phyloP scores from a whole-genome alignment of 192 early-diverging fungal genomes.

The Gonapodya sp. region DNA sequence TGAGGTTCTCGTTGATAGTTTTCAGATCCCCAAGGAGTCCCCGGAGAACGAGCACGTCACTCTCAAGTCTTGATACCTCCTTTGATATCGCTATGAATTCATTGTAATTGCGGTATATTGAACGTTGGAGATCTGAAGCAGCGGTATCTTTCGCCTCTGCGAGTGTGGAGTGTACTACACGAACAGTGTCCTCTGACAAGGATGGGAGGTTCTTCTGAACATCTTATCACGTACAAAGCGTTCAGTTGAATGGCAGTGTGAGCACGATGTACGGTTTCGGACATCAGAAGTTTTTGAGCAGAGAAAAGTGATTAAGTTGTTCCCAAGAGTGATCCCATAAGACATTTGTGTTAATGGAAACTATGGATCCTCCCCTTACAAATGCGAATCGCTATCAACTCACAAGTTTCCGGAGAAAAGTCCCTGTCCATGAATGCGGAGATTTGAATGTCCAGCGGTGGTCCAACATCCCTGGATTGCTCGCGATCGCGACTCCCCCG shows the following conservation, averaged over 20 bases:
- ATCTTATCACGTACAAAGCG: background rate
- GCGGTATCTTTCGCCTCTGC: conserved; percentile 57
- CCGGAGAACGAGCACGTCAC: conserved; percentile 62
- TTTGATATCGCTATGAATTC: conserved; percentile 82
- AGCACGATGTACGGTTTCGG: too few species aligned
- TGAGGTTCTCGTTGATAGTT: conserved; percentile 43
- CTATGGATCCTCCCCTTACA: too few species aligned
- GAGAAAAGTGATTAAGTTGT: too few species aligned
- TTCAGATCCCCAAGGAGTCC: conserved; percentile 58
- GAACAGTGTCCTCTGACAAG: conserved; percentile 16
- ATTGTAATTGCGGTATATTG: conserved; percentile 73
- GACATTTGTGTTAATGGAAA: too few species aligned
- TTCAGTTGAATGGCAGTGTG: too few species aligned
- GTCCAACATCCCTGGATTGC: background rate
- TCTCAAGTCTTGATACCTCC: conserved; percentile 70
- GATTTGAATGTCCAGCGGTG: background rate
- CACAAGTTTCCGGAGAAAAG: background rate
- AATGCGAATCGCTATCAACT: too few species aligned
- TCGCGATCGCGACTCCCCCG: background rate
- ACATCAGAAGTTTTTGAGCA: too few species aligned
- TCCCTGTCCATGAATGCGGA: background rate
- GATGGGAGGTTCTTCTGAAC: background rate
- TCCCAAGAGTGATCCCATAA: too few species aligned
- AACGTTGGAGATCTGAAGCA: conserved; percentile 63
- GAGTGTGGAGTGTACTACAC: conserved; percentile 20